A percentile compares a stretch with the other conserved stretches of the same genome.
phyloP scores from a whole-genome alignment of 2,329 filamentous ascomycete genomes.

The Fusarium metavorans region DNA sequence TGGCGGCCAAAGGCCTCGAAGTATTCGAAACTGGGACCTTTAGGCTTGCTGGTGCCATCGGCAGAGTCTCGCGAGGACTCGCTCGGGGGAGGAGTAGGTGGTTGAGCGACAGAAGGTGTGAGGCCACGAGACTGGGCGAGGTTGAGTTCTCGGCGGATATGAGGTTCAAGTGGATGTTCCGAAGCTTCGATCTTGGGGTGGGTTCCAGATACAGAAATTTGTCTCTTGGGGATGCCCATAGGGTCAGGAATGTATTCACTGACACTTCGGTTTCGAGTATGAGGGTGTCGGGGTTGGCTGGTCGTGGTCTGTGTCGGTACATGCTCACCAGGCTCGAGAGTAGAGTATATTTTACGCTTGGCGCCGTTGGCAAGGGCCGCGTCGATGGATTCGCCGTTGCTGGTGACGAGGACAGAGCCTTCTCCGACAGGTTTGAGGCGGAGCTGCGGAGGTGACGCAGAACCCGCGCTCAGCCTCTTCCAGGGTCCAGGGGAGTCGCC shows the following conservation, averaged over 20 bases:
- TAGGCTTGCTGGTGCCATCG: constrained; percentile 56
- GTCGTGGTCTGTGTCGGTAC: constrained; percentile 53
- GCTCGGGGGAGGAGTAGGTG: constrained; percentile 85
- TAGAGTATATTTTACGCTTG: constrained; percentile 68
- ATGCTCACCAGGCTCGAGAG: constrained; percentile 47
- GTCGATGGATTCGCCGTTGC: constrained; percentile 65
- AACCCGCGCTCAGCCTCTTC: constrained; percentile 65
- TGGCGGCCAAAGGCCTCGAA: constrained; percentile 77
- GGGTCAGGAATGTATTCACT: constrained; percentile 88
- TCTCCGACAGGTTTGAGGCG: constrained; percentile 46
- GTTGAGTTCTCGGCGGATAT: constrained; percentile 80
- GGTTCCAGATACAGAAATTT: constrained; percentile 78
- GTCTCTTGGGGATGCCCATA: constrained; percentile 75
- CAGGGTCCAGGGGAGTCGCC: constrained; percentile 75
- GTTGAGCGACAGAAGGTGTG: constrained; percentile 67
- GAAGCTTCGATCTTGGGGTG: constrained; percentile 56
- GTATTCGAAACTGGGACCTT: constrained; percentile 65
- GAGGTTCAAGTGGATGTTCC: constrained; percentile 55
- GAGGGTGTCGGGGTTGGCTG: constrained; percentile 48
- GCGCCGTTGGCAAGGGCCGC: constrained; percentile 63
- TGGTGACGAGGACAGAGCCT: constrained; percentile 60
- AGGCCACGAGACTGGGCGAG: constrained; percentile 84
- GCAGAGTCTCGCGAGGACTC: constrained; percentile 69
- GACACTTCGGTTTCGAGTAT: constrained; percentile 82
- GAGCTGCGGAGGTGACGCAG: constrained; percentile 55